Conservation (phyloP, 352 stramenopile species). For the Pythium myriotylum region DNA sequence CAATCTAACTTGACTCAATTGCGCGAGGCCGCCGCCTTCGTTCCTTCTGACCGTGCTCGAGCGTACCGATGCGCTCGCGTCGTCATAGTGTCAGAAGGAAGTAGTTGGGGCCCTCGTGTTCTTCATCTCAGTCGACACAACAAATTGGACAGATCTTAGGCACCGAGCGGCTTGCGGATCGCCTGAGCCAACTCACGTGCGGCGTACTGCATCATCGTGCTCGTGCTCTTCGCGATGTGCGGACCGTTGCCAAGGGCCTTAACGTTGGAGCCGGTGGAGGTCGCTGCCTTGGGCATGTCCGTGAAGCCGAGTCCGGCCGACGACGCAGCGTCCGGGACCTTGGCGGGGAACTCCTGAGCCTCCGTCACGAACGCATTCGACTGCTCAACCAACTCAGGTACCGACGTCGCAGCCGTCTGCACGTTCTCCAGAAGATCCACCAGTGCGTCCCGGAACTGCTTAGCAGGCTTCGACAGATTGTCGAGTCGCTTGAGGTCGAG, state of each 20-base stretch:
- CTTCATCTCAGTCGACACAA: not conserved
- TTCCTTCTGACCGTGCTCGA: too few species aligned
- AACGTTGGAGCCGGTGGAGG: slow-evolving; percentile 40
- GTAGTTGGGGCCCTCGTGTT: too few species aligned
- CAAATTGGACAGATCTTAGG: too few species aligned
- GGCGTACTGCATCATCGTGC: slow-evolving; percentile 55
- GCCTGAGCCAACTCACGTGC: slow-evolving; percentile 45
- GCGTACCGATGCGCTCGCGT: not conserved
- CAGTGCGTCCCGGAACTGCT: slow-evolving; percentile 50
- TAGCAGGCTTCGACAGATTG: slow-evolving; percentile 41
- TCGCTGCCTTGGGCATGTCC: slow-evolving; percentile 43
- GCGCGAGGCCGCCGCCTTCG: too few species aligned
- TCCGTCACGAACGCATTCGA: slow-evolving; percentile 40
- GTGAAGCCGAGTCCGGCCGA: slow-evolving; percentile 42
- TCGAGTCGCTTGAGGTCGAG: slow-evolving; percentile 51
- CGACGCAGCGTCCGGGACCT: slow-evolving; percentile 44
- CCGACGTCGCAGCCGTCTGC: slow-evolving; percentile 43
- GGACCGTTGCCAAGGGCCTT: slow-evolving; percentile 51
- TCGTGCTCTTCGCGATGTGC: slow-evolving; percentile 49
- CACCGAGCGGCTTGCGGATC: slow-evolving; percentile 40
- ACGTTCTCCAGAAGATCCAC: slow-evolving; percentile 59
- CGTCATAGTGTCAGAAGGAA: too few species aligned
- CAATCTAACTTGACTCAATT: too few species aligned
- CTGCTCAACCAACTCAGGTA: slow-evolving; percentile 49
- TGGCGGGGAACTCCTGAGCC: slow-evolving; percentile 44